Conservation (phyloP, 1,139 yeast species). For the Geotrichum restrictum region DNA sequence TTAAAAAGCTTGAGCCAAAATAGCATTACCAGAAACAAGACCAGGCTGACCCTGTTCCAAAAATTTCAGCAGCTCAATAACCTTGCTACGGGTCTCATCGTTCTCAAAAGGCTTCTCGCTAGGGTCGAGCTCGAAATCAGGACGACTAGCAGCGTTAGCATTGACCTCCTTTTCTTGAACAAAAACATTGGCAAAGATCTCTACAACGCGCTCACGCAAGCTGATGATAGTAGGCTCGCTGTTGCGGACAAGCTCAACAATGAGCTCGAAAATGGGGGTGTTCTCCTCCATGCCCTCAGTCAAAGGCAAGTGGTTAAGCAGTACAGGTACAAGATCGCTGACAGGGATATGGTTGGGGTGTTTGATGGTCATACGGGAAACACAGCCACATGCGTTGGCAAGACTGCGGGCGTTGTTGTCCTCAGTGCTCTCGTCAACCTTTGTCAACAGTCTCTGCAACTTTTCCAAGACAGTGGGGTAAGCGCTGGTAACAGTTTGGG, state of each 20-base stretch:
- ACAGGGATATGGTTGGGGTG: slow-evolving; percentile 72
- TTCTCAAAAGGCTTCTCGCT: slow-evolving; percentile 73
- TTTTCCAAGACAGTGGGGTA: slow-evolving; percentile 70
- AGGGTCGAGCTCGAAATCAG: slow-evolving; percentile 54
- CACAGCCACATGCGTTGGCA: slow-evolving; percentile 97
- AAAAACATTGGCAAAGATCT: slow-evolving; percentile 67
- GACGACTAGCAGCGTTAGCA: slow-evolving; percentile 51
- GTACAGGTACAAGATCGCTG: slow-evolving; percentile 70
- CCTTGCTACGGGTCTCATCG: slow-evolving; percentile 60
- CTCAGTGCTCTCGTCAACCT: slow-evolving; percentile 71
- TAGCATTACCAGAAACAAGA: slow-evolving; percentile 27
- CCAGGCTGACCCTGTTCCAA: slow-evolving; percentile 64
- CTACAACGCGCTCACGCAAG: slow-evolving; percentile 62
- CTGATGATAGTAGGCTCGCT: slow-evolving; percentile 54
- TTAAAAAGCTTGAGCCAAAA: slow-evolving; percentile 23
- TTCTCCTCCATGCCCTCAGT: slow-evolving; percentile 89
- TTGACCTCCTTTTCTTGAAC: slow-evolving; percentile 63
- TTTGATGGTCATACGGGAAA: slow-evolving; percentile 81
- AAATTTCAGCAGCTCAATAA: slow-evolving; percentile 67
- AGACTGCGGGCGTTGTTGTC: slow-evolving; percentile 80
- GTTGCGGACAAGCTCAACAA: slow-evolving; percentile 65
- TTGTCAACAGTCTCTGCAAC: slow-evolving; percentile 71
- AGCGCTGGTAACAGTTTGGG: slow-evolving; percentile 54
- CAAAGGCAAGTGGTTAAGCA: slow-evolving; percentile 78
- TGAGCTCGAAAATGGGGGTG: slow-evolving; percentile 78